These are phyloP conservation scores for Trichomonascaceae sp. DNA, from an alignment of 1,139 yeast species.

Conservation along the genomic window DNA sequence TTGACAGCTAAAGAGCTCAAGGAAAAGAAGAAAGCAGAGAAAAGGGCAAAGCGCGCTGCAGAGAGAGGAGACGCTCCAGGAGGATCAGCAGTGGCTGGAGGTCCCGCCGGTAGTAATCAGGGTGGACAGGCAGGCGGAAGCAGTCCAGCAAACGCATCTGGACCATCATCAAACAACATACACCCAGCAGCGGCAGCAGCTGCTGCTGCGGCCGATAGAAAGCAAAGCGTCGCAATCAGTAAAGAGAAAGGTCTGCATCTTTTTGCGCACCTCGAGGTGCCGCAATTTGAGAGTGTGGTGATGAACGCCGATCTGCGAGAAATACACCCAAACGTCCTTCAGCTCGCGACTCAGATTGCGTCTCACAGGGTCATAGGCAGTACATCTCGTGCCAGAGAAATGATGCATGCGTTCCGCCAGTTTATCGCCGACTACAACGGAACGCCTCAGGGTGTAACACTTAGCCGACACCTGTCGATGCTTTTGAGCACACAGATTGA, in stretches of 20 bases:
- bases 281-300: slow-evolving; percentile 17
- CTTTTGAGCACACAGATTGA: slow-evolving; percentile 93
- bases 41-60: slow-evolving; percentile 78
- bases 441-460: slow-evolving; percentile 76
- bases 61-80: slow-evolving; percentile 34
- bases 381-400: slow-evolving; percentile 67
- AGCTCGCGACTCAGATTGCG: slow-evolving; percentile 69
- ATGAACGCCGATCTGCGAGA: slow-evolving; percentile 29
- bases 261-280: slow-evolving; percentile 78
- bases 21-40: slow-evolving; percentile 76
- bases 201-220: background rate
- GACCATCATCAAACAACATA: background rate
- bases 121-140: background rate
- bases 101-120: slow-evolving; percentile 13
- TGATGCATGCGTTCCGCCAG: slow-evolving; percentile 73
- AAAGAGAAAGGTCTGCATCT: slow-evolving; percentile 28
- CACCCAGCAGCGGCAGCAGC: background rate
- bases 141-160: background rate
- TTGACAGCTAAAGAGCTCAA: slow-evolving; percentile 80
- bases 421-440: slow-evolving; percentile 61
- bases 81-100: slow-evolving; percentile 27
- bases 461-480: slow-evolving; percentile 78
- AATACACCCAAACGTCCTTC: slow-evolving; percentile 76
- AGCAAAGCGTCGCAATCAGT: slow-evolving; percentile 5
- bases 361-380: slow-evolving; percentile 85